A percentile compares a stretch with the other conserved stretches of the same genome.
Conservation (phyloP, 352 stramenopile genomes). For the Globisporangium radiosum region DNA sequence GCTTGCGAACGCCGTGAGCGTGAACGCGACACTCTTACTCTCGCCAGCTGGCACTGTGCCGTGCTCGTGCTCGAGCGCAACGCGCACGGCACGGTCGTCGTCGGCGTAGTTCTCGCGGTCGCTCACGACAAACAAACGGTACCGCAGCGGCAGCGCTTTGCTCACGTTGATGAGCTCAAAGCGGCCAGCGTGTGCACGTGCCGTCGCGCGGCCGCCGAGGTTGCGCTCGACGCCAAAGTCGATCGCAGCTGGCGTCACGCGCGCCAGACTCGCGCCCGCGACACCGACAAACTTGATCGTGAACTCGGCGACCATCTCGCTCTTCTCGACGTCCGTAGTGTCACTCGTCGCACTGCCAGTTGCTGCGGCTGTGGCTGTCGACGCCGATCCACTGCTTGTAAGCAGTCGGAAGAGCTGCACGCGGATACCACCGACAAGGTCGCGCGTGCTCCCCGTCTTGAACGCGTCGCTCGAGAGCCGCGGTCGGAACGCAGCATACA, state of each 20-base stretch:
- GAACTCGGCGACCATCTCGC: conserved; percentile 78
- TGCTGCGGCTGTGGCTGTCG: background rate
- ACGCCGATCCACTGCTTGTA: background rate
- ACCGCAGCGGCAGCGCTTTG: conserved; percentile 67
- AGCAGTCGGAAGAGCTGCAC: conserved; percentile 65
- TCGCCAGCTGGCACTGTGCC: conserved; percentile 63
- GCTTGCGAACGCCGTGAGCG: conserved; percentile 56
- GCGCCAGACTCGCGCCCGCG: conserved; percentile 69
- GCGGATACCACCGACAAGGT: conserved; percentile 84
- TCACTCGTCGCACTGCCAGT: background rate
- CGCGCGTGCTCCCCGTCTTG: conserved; percentile 66
- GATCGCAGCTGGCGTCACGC: conserved; percentile 53
- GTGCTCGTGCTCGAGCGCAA: conserved; percentile 66
- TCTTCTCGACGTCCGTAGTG: conserved; percentile 44
- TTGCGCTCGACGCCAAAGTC: conserved; percentile 80
- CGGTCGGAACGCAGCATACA: conserved; percentile 79
- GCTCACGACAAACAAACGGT: conserved; percentile 66
- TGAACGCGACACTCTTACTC: conserved; percentile 48
- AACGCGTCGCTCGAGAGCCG: conserved; percentile 73
- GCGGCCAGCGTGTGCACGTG: conserved; percentile 48
- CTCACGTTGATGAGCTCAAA: conserved; percentile 83
- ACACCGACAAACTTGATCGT: conserved; percentile 86
- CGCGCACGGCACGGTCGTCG: conserved; percentile 59
- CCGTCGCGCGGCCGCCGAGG: conserved; percentile 28
- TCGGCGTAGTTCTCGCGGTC: conserved; percentile 69